These are phyloP conservation scores for Onygenales sp. DNA, from an alignment of 2,329 filamentous ascomycete genomes.

Conservation along the genomic window DNA sequence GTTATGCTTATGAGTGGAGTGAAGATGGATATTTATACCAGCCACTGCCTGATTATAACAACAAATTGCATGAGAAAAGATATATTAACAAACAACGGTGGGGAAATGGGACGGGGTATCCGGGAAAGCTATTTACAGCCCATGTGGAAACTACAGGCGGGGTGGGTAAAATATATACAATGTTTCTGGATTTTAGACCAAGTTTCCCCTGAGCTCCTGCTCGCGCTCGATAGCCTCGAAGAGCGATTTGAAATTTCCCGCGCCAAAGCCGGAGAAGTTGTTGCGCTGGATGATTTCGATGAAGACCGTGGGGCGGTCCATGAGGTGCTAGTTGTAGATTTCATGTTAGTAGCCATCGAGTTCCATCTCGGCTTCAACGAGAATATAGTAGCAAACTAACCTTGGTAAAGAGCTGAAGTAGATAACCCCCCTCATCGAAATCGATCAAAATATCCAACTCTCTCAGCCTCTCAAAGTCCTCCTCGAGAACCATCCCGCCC, in stretches of 20 bases:
- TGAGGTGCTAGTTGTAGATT: slow-evolving; percentile 51
- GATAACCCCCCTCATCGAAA: slow-evolving; percentile 85
- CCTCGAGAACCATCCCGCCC: slow-evolving; percentile 51
- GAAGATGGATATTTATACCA: too few species aligned
- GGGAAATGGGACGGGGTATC: too few species aligned
- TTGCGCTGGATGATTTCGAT: slow-evolving; percentile 93
- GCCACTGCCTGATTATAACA: too few species aligned
- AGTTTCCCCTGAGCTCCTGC: slow-evolving; percentile 75
- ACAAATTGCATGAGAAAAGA: too few species aligned
- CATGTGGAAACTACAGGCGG: too few species aligned
- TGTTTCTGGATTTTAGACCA: slow-evolving; percentile 35
- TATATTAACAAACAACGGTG: too few species aligned
- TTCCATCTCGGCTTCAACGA: background rate
- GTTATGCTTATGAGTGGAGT: too few species aligned
- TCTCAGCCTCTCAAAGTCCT: slow-evolving; percentile 80
- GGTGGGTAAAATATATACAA: background rate
- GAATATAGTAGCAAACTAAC: slow-evolving; percentile 16
- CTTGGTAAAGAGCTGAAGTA: slow-evolving; percentile 67
- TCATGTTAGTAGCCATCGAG: too few species aligned
- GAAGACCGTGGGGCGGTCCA: slow-evolving; percentile 92
- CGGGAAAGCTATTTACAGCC: too few species aligned
- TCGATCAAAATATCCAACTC: slow-evolving; percentile 82
- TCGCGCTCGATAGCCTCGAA: slow-evolving; percentile 95
- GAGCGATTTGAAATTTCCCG: slow-evolving; percentile 89
- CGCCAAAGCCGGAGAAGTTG: slow-evolving; percentile 84